A percentile compares a stretch with the other conserved stretches of the same genome.
These are phyloP conservation scores for Russula compacta DNA, from an alignment of 768 basidiomycete species.

Conservation along the genomic window DNA sequence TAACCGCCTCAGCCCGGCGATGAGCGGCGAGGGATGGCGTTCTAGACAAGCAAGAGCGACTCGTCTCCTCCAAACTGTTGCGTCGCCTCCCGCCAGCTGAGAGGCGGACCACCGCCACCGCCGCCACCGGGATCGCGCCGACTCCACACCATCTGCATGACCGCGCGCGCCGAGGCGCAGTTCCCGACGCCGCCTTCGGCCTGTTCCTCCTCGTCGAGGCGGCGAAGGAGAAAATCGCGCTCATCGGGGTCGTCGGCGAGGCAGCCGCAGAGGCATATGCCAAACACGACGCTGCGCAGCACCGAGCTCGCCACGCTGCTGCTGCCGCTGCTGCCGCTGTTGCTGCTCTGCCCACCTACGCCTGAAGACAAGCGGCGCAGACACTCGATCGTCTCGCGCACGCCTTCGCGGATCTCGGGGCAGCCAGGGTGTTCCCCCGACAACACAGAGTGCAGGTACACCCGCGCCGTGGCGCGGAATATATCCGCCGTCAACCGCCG, in stretches of 20 bases:
- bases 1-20: conserved; percentile 33
- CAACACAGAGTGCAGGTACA: conserved; percentile 71
- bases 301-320: conserved; percentile 39
- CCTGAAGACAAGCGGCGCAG: conserved; percentile 34
- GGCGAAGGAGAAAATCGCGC: conserved; percentile 34
- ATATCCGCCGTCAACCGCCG: conserved; percentile 34
- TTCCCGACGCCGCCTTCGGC: conserved; percentile 54
- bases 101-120: conserved; percentile 22
- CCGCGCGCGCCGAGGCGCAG: conserved; percentile 39
- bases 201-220: conserved; percentile 41
- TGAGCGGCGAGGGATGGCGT: not conserved
- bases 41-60: conserved; percentile 53
- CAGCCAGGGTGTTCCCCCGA: conserved; percentile 64
- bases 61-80: conserved; percentile 24
- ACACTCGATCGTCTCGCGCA: conserved; percentile 44
- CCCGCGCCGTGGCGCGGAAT: conserved; percentile 65
- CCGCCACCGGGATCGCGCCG: conserved; percentile 21
- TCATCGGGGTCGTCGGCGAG: conserved; percentile 45
- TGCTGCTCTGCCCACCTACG: not conserved
- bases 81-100: conserved; percentile 58
- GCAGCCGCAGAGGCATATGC: conserved; percentile 63
- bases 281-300: conserved; percentile 70
- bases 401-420: conserved; percentile 47
- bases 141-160: conserved; percentile 55
- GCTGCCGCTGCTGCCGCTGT: not conserved